phyloP scores from a whole-genome alignment of 192 early-diverging fungal genomes.

The Backusella macrospora region DNA sequence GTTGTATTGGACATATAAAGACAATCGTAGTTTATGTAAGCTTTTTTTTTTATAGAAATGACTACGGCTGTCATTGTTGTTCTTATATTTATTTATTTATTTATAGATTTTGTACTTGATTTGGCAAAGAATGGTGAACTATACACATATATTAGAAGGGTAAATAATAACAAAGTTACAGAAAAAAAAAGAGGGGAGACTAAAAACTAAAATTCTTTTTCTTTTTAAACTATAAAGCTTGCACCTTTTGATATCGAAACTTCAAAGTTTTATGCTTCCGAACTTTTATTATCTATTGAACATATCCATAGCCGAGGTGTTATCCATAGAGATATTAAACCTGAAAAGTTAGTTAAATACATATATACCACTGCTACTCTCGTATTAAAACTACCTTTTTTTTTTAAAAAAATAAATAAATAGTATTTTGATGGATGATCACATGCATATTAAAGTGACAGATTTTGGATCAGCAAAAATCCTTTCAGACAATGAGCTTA shows the following conservation, averaged over 20 bases:
- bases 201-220: conserved; percentile 2
- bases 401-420: too few species aligned
- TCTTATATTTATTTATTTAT: conserved; percentile 6
- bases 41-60: not conserved
- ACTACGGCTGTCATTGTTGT: too few species aligned
- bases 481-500: conserved; percentile 37
- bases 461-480: conserved; percentile 97
- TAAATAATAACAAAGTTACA: conserved; percentile 33
- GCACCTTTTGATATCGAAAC: conserved; percentile 73
- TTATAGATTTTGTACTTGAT: conserved; percentile 87
- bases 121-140: conserved; percentile 91
- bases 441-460: conserved; percentile 93
- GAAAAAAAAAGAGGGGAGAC: not conserved
- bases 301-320: conserved; percentile 87
- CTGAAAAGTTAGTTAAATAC: conserved; percentile 72
- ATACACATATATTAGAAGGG: conserved; percentile 78
- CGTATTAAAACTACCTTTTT: too few species aligned
- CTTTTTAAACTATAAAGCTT: conserved; percentile 53
- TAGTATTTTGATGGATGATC: conserved; percentile 83
- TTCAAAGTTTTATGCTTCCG: conserved; percentile 84
- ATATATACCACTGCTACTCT: not conserved
- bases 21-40: conserved; percentile 79
- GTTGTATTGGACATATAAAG: conserved; percentile 96
- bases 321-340: conserved; percentile 94
- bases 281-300: conserved; percentile 84